Evolutionary conservation across 179 eudicot species (phyloP).

Genomic region (Amaranthus tricolor): DNA sequence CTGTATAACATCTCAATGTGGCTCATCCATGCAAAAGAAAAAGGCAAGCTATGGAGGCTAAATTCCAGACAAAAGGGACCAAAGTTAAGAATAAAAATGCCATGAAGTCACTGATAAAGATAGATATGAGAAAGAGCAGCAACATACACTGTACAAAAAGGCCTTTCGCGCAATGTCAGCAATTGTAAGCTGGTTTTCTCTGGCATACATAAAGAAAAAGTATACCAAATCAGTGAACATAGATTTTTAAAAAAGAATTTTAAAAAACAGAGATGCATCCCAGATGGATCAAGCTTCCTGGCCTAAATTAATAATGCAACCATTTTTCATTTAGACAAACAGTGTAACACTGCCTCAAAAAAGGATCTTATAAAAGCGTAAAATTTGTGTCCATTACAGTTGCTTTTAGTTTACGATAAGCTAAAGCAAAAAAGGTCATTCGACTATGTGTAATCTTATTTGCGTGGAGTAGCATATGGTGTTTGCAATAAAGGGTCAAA

Average conservation of each 20-base stretch:
- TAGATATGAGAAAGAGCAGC: slow-evolving; percentile 11
- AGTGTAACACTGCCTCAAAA: background rate
- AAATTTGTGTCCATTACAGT: no score
- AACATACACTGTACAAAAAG: slow-evolving; percentile 88
- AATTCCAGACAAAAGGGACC: background rate
- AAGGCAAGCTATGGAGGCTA: background rate
- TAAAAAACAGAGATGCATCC: background rate
- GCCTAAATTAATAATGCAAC: background rate
- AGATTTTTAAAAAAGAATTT: background rate
- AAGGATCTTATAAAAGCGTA: background rate
- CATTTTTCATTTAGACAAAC: background rate
- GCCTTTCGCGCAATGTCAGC: slow-evolving; percentile 97
- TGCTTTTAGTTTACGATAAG: no score
- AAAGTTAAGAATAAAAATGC: background rate
- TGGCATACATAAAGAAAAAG: slow-evolving; percentile 31
- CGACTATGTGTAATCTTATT: no score
- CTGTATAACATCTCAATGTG: background rate
- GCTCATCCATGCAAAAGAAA: background rate
- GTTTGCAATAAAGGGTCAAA: no score
- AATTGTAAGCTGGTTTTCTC: slow-evolving; percentile 84
- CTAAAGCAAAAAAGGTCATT: no score
- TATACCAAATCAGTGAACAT: background rate
- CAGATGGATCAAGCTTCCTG: background rate
- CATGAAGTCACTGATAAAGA: background rate
- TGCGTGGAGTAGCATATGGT: no score